Base-by-base conservation (phyloP, 495 filamentous ascomycete genomes). In the Penicillium parvum region DNA sequence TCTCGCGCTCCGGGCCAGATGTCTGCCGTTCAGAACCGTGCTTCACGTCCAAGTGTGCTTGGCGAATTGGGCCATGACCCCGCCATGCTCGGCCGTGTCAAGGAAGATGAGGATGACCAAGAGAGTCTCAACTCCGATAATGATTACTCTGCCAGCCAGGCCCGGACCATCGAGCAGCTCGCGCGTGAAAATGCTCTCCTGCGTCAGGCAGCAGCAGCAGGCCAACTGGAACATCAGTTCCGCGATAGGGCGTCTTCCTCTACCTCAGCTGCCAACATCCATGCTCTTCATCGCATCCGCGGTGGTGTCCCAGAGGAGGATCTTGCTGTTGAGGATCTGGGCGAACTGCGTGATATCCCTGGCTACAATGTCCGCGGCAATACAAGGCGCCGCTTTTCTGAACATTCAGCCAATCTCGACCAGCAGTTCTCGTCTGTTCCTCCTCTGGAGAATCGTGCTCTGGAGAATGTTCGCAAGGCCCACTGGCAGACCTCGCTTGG, bases 401-500 rank as follows among this genome's bases (percentile, higher is more conserved):
- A 90, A 59, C 87, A 82, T 45, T 78, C 74, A 3, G 66, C 63
- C 28, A 71, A 68, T 38, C 54, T 72, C 1, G 78, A 77, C 19
- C 62, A 72, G 19, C 78, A 76, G 38, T 72, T 79, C 40, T 57
- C 76, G 3, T 68, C 77, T 1, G 77, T 81, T 47, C 53, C 57
- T 4, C 63, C 75, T 37, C 51, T 81, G 18, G 88, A 92, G 51
- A 86, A 85, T 48, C 77, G 85, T 47, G 84, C 83, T 32, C 59
- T 90, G 9, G 87, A 89, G 29, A 86, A 79, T 61, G 74, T 88
- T 32, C 85, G 85, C 61, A 90, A 86, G 58, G 83, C 80, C 11
- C 81, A 85, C 46, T 98, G 92, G 92, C 85, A 92, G 57, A 94
- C 82, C 33, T 86, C 85, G 5, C 80, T 89, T 15, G 86, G 85